Percentiles rank a stretch among this genome's conserved stretches.
These are phyloP conservation scores for Penicillium sp. DNA, from an alignment of 2,329 filamentous ascomycete genomes.

Conservation along the genomic window DNA sequence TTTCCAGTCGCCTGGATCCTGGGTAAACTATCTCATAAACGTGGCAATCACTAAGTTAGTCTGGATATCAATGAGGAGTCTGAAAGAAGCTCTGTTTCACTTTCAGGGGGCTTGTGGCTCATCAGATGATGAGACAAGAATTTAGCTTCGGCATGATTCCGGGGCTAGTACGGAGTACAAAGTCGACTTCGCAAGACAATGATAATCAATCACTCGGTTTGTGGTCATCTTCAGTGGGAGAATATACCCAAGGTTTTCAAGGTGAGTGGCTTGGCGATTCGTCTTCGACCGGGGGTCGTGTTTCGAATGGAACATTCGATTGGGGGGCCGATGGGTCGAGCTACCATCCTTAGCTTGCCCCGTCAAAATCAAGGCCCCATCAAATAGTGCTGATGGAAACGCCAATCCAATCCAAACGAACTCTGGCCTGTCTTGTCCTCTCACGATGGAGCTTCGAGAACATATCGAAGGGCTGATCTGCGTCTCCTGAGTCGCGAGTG, in stretches of 20 bases:
- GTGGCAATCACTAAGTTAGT: slow-evolving; percentile 9
- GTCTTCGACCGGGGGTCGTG: background rate
- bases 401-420: background rate
- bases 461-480: background rate
- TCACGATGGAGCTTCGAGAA: background rate
- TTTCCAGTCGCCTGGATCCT: slow-evolving; percentile 21
- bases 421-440: background rate
- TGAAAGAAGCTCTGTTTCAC: background rate
- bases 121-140: background rate
- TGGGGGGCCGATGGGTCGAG: slow-evolving; percentile 1
- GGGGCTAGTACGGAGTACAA: background rate
- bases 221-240: background rate
- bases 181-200: background rate
- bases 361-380: slow-evolving; percentile 1
- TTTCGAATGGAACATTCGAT: slow-evolving; percentile 8
- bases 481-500: background rate
- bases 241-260: background rate
- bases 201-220: background rate
- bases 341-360: background rate
- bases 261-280: slow-evolving; percentile 4
- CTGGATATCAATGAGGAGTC: background rate
- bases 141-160: slow-evolving; percentile 1
- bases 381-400: background rate
- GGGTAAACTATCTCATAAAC: slow-evolving; percentile 20
- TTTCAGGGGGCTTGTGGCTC: background rate